Evolutionary conservation across 2,329 filamentous ascomycete genomes (phyloP).

Genomic region (Paraconiothyrium brasiliense): DNA sequence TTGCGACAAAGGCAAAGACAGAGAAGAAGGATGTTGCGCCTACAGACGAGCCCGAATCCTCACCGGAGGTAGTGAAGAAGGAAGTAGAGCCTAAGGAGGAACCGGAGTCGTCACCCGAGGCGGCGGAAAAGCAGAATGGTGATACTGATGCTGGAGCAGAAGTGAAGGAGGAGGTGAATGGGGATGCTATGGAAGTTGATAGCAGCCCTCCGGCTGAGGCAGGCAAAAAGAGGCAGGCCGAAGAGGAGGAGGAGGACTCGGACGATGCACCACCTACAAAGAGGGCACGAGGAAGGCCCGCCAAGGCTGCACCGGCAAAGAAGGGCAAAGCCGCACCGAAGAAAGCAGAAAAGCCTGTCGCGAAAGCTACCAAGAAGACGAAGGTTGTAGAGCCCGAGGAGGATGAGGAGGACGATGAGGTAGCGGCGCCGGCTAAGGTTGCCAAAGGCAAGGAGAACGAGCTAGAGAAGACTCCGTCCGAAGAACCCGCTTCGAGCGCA

Average conservation of each 20-base stretch:
- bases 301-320: slow-evolving; percentile 24
- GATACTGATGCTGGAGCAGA: slow-evolving; percentile 28
- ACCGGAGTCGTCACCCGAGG: slow-evolving; percentile 22
- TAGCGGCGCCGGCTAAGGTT: slow-evolving; percentile 24
- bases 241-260: slow-evolving; percentile 38
- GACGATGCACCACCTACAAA: slow-evolving; percentile 51
- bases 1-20: slow-evolving; percentile 65
- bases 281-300: slow-evolving; percentile 45
- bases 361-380: slow-evolving; percentile 28
- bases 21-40: slow-evolving; percentile 46
- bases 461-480: slow-evolving; percentile 33
- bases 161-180: slow-evolving; percentile 28
- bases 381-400: slow-evolving; percentile 23
- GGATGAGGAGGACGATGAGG: slow-evolving; percentile 38
- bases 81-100: slow-evolving; percentile 10
- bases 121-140: slow-evolving; percentile 26
- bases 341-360: slow-evolving; percentile 30
- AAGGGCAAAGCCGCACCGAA: slow-evolving; percentile 30
- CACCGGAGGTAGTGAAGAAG: slow-evolving; percentile 15
- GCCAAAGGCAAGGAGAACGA: slow-evolving; percentile 32
- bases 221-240: slow-evolving; percentile 42
- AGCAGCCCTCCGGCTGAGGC: slow-evolving; percentile 33
- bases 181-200: slow-evolving; percentile 41
- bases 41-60: slow-evolving; percentile 32
- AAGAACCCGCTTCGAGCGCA: slow-evolving; percentile 34